Percentiles rank a stretch among this genome's conserved stretches.
These are phyloP conservation scores for Blepharisma undulans DNA, from an alignment of 169 alveolate species.

Conservation along the genomic window DNA sequence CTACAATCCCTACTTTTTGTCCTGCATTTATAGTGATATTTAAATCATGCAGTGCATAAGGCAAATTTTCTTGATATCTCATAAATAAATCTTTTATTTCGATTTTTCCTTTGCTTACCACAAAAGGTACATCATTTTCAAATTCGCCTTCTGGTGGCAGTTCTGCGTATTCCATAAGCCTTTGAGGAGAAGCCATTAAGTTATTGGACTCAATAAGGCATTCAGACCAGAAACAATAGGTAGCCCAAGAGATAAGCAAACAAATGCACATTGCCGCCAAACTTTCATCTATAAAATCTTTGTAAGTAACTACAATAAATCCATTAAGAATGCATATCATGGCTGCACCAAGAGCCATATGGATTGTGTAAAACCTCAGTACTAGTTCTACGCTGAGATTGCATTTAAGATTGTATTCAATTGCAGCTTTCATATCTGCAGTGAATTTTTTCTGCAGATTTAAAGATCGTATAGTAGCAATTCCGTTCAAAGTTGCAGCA, in stretches of 20 bases:
- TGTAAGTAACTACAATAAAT: background rate
- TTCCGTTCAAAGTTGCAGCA: background rate
- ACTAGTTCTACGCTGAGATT: background rate
- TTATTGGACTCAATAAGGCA: background rate
- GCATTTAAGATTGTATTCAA: background rate
- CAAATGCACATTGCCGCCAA: background rate
- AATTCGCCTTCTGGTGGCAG: background rate
- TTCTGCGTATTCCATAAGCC: background rate
- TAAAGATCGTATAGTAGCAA: background rate
- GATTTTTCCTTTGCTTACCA: slow-evolving; percentile 57
- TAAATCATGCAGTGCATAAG: slow-evolving; percentile 54
- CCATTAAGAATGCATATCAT: background rate
- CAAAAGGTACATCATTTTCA: background rate
- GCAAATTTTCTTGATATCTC: slow-evolving; percentile 64
- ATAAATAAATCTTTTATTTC: slow-evolving; percentile 54
- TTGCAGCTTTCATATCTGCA: background rate
- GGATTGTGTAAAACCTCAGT: background rate
- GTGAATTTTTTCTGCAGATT: background rate
- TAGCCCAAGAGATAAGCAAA: background rate
- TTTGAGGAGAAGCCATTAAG: slow-evolving; percentile 26
- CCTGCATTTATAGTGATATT: slow-evolving; percentile 52
- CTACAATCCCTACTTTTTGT: slow-evolving; percentile 73
- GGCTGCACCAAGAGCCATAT: background rate
- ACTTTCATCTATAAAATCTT: background rate
- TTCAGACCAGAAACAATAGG: slow-evolving; percentile 3